Base-by-base conservation (phyloP, 495 filamentous ascomycete genomes). In the Lasiosphaeria ovina region DNA sequence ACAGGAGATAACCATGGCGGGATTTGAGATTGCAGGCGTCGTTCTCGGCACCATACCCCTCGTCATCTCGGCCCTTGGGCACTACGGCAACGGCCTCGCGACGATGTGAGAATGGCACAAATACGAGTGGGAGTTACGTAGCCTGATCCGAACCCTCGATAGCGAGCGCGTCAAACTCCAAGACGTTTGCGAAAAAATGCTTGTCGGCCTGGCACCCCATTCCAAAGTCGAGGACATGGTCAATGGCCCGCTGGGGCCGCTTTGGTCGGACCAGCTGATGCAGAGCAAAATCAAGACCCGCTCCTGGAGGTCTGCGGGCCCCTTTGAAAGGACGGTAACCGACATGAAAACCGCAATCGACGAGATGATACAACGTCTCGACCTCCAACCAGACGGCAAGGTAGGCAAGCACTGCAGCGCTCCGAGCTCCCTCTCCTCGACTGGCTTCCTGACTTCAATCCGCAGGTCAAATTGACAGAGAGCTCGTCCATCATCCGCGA, bases 1-100 rank as follows among this genome's bases (percentile, higher is more conserved):
- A 40, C 36, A 11, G 11, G 36, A 40, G 11, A 6, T 4, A 6
- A 63, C 3, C 3, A 77, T 79, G 72, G 74, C 74, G 3, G 78
- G 77, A 7, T 64, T 80, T 16, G 78, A 81, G 63, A 67, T 76
- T 5, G 77, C 72, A 11, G 77, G 78, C 9, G 31, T 77, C 34
- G 60, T 78, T 0, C 74, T 81, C 8, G 77, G 71, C 16, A 60
- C 69, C 16, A 64, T 81, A 14, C 77, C 78, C 14, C 42, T 81
- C 10, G 57, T 77, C 0, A 66, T 81, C 3, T 71, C 69, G 6
- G 72, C 68, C 31, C 62, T 81, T 1, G 67, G 79, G 34, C 59
- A 71, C 24, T 79, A 77, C 57, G 57, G 65, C 42, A 62, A 73
- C 5, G 72, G 67, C 10, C 51, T 75, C 3, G 57, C 54, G 16